Evolutionary conservation across 2,329 filamentous ascomycete species (phyloP), one percentile per base, ranked within the genome.

Genomic region (Fusarium floridanum): DNA sequence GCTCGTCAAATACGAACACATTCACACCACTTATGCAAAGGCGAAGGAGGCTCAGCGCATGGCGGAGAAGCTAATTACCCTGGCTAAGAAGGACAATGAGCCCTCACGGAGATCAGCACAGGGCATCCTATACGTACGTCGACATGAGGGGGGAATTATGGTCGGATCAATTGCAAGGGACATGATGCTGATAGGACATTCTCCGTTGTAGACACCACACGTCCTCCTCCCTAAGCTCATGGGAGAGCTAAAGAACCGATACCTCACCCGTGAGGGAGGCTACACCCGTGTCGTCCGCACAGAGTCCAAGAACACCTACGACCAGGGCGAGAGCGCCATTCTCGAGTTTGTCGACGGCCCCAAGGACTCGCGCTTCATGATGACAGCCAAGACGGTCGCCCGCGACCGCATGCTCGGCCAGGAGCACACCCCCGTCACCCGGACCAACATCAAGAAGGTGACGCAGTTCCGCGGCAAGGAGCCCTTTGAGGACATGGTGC

Each of bases 201-300:
- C 27, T 32, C 22, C 22, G 37, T 20, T 29, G 20, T 76, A 95
- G 93, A 91, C 88, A 80, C 93, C 93, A 22, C 85, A 92, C 71
- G 82, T 89, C 57, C 87, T 94, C 74, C 84, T 98, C 66, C 93
- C 94, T 65, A 98, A 98, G 84, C 91, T 99, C 77, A 97, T 98
- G 84, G 93, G 93, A 65, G 89, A 92, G 76, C 90, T 99, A 72
- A 90, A 93, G 77, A 86, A 91, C 82, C 93, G 97, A 78, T 99
- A 98, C 85, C 86, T 88, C 55, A 81, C 88, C 64, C 91, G 97
- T 59, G 93, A 94, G 2, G 97, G 97, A 72, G 97, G 97, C 66
- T 99, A 98, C 88, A 99, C 97, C 20, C 94, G 97, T 50, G 94
- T 99, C 12, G 91, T 98, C 57, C 94, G 95, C 77, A 95, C 97